These are phyloP conservation scores for Prunus davidiana DNA, from an alignment of 306 rosid genomes.

Conservation along the genomic window DNA sequence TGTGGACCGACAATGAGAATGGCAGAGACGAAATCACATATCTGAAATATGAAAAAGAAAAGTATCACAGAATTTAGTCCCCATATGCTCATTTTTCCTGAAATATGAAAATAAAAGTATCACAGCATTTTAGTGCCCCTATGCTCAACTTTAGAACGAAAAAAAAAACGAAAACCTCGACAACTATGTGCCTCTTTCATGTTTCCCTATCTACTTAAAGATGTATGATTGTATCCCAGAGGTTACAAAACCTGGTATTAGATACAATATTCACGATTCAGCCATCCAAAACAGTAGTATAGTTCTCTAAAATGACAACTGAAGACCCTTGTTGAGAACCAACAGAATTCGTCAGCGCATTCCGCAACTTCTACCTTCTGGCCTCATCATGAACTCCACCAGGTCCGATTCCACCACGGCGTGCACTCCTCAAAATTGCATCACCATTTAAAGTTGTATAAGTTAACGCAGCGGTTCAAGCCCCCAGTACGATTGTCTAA, in stretches of 20 bases:
- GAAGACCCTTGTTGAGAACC: constrained; percentile 8
- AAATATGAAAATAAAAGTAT: not conserved
- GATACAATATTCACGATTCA: constrained; percentile 34
- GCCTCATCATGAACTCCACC: constrained; percentile 17
- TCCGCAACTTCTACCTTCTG: constrained; percentile 22
- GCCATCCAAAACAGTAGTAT: constrained; percentile 20
- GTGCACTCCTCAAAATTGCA: constrained; percentile 26
- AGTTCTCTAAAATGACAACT: constrained; percentile 7
- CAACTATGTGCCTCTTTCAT: not conserved
- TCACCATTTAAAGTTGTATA: not conserved
- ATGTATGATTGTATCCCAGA: constrained; percentile 1
- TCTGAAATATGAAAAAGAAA: not conserved
- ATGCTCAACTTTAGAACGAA: not conserved
- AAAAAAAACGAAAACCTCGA: not conserved
- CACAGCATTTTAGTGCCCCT: constrained; percentile 1
- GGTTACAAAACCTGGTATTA: constrained; percentile 12
- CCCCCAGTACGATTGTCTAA: constrained; percentile 8
- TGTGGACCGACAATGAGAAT: not conserved
- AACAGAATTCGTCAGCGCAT: constrained; percentile 22
- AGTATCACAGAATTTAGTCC: not conserved
- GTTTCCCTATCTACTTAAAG: constrained; percentile 9
- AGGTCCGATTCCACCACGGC: constrained; percentile 23
- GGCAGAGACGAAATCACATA: not conserved
- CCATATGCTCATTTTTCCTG: not conserved
- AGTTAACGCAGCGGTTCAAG: constrained; percentile 21